These are phyloP conservation scores for Hypoxylon intermedium DNA, from an alignment of 495 filamentous ascomycete species.

Conservation along the genomic window DNA sequence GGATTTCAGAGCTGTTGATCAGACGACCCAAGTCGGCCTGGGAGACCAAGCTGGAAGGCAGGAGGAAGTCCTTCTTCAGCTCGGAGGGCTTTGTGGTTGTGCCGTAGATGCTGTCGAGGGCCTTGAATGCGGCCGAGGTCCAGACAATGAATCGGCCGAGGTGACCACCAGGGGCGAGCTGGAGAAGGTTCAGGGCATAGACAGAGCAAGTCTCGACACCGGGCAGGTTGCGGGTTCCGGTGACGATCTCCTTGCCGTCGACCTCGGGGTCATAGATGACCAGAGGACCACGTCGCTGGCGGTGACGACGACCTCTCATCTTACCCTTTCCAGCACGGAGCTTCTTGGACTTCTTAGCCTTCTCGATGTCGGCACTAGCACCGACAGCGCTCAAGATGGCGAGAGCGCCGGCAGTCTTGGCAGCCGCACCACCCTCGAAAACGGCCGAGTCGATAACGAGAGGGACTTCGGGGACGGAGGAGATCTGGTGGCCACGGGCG, in stretches of 20 bases:
- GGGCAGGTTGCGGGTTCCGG: constrained; percentile 96
- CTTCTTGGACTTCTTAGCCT: constrained; percentile 93
- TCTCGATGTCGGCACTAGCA: constrained; percentile 87
- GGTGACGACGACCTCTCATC: constrained; percentile 90
- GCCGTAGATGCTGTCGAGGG: constrained; percentile 95
- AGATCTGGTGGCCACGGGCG: constrained; percentile 95
- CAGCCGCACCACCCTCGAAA: constrained; percentile 76
- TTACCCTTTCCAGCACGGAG: constrained; percentile 98
- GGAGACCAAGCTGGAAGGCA: constrained; percentile 84
- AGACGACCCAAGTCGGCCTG: constrained; percentile 94
- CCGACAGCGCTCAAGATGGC: constrained; percentile 86
- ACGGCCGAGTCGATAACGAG: constrained; percentile 90
- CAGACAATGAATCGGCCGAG: constrained; percentile 99
- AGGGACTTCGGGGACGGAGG: constrained; percentile 91
- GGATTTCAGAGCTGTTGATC: constrained; percentile 98
- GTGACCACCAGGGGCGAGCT: constrained; percentile 97
- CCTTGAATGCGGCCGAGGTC: constrained; percentile 95
- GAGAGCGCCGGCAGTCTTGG: constrained; percentile 89
- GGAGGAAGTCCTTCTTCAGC: constrained; percentile 97
- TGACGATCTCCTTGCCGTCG: constrained; percentile 89
- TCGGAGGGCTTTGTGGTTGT: constrained; percentile 80
- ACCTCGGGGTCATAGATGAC: constrained; percentile 93
- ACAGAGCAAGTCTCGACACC: constrained; percentile 97
- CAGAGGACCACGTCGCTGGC: constrained; percentile 95
- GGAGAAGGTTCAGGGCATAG: constrained; percentile 95